A percentile compares a stretch with the other conserved stretches of the same genome.
Conservation (phyloP, 768 basidiomycete genomes). For the Naganishia vaughanmartiniae region DNA sequence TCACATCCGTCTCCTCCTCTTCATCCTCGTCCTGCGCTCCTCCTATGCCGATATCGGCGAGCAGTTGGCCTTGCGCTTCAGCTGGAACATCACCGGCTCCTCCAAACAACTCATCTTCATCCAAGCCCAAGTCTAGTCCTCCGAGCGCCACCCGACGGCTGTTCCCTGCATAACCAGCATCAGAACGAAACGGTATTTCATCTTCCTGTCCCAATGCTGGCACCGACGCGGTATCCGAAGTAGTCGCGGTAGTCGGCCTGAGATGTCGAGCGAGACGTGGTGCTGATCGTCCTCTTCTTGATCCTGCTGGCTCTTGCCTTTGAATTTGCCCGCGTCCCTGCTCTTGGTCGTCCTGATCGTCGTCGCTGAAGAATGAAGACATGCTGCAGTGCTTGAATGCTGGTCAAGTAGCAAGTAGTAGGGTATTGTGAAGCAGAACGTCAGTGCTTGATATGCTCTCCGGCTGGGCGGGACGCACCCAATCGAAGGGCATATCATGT, state of each 20-base stretch:
- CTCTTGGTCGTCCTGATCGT: not conserved
- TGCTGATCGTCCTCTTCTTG: slow-evolving; percentile 6
- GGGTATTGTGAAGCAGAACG: too few species aligned
- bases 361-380: slow-evolving; percentile 25
- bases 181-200: not conserved
- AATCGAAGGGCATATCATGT: too few species aligned
- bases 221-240: not conserved
- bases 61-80: not conserved
- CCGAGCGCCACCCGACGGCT: not conserved
- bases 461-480: too few species aligned
- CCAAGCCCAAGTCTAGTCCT: not conserved
- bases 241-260: not conserved
- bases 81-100: slow-evolving; percentile 15
- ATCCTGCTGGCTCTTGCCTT: not conserved
- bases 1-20: slow-evolving; percentile 43
- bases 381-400: not conserved
- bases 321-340: not conserved
- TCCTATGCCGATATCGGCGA: not conserved
- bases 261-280: slow-evolving; percentile 21
- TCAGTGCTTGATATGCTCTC: too few species aligned
- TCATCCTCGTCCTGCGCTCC: not conserved
- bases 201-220: not conserved
- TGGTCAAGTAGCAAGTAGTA: too few species aligned
- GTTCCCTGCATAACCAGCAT: not conserved
- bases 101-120: slow-evolving; percentile 6